A percentile compares a stretch with the other conserved stretches of the same genome.
Conservation (phyloP, 306 rosid genomes). For the Styphnolobium japonicum region DNA sequence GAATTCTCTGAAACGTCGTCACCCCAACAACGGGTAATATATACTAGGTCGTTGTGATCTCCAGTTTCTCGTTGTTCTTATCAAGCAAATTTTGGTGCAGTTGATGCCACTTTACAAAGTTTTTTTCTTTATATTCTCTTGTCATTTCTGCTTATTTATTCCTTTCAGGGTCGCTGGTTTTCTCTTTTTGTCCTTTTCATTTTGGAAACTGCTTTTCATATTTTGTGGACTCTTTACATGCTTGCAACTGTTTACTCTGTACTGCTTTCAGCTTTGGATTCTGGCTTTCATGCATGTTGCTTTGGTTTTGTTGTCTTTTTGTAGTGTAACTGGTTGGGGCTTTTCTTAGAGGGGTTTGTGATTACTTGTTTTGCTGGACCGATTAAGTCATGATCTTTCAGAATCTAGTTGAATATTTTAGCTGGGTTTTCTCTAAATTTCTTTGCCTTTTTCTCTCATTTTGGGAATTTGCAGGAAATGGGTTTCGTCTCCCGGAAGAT, state of each 20-base stretch:
- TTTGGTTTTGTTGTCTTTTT: background rate
- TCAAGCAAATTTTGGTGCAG: background rate
- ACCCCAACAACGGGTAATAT: background rate
- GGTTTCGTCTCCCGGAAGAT: constrained; percentile 88
- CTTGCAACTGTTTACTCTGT: background rate
- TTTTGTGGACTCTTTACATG: background rate
- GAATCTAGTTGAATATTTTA: constrained; percentile 4
- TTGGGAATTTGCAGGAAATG: constrained; percentile 59
- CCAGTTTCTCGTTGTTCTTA: background rate
- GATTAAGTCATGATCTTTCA: background rate
- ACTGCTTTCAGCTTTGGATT: background rate
- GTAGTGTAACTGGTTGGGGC: background rate
- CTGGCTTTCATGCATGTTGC: background rate
- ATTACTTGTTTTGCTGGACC: background rate
- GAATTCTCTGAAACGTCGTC: background rate
- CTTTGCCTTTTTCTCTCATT: background rate
- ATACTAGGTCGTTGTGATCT: background rate
- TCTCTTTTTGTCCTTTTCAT: background rate
- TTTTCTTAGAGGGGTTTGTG: background rate
- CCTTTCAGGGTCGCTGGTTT: constrained; percentile 23
- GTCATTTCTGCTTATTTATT: constrained; percentile 28
- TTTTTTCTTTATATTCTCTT: background rate
- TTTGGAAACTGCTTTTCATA: background rate
- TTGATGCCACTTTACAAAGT: background rate
- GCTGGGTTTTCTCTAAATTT: constrained; percentile 17